Percentiles rank a stretch among this genome's conserved stretches.
Evolutionary conservation across 1,284 basidiomycete genomes (phyloP).

Genomic region (Thecaphora frezii): DNA sequence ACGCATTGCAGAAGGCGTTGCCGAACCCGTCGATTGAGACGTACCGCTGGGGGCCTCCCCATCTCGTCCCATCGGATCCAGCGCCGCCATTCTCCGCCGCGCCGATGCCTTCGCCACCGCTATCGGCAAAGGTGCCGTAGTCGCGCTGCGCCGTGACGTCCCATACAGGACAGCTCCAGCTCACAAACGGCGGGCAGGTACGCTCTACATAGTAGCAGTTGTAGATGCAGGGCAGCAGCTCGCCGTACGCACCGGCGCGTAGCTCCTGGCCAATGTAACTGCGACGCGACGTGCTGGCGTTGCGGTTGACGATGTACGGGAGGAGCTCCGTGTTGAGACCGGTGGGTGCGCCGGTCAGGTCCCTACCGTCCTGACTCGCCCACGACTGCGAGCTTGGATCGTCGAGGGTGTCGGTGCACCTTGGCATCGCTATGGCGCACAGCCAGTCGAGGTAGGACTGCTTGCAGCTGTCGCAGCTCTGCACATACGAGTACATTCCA

Average conservation of each 20-base stretch:
- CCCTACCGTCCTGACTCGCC: constrained; percentile 38
- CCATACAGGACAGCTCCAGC: constrained; percentile 55
- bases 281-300: constrained; percentile 34
- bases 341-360: constrained; percentile 43
- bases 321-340: constrained; percentile 39
- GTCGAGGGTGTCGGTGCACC: constrained; percentile 57
- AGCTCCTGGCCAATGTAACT: constrained; percentile 47
- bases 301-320: constrained; percentile 56
- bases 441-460: constrained; percentile 60
- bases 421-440: constrained; percentile 60
- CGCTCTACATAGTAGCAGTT: constrained; percentile 53
- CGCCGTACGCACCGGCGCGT: constrained; percentile 46
- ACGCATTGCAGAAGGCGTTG: constrained; percentile 53
- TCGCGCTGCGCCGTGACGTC: constrained; percentile 53
- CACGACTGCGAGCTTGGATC: constrained; percentile 36
- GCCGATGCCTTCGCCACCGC: constrained; percentile 42
- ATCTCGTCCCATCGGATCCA: constrained; percentile 43
- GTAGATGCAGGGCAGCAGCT: constrained; percentile 55
- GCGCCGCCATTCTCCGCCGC: constrained; percentile 49
- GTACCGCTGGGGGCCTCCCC: constrained; percentile 49
- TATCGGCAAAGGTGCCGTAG: constrained; percentile 57
- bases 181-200: constrained; percentile 50
- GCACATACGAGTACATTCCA: constrained; percentile 59
- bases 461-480: constrained; percentile 59
- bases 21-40: constrained; percentile 56